Conservation (phyloP, 345 rosid species). For the Populus nigra region DNA sequence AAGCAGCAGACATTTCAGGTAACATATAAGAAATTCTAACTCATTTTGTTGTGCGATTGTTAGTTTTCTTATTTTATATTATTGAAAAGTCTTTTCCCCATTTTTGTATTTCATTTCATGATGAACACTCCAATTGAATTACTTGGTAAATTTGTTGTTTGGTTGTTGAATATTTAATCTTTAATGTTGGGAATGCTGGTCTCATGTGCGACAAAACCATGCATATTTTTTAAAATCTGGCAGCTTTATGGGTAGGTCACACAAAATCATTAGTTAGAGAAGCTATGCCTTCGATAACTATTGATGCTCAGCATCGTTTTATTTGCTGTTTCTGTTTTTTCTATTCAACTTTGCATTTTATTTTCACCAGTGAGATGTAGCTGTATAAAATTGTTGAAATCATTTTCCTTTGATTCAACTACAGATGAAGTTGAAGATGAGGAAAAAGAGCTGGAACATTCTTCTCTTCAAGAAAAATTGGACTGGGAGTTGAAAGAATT, state of each 20-base stretch:
- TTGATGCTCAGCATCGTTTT: neutral
- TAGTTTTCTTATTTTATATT: neutral
- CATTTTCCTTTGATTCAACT: slow-evolving; percentile 9
- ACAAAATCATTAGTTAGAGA: neutral
- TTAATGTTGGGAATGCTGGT: neutral
- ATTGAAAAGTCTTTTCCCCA: neutral
- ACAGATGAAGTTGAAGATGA: slow-evolving; percentile 69
- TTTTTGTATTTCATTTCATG: neutral
- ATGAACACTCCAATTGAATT: neutral
- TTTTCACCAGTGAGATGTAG: slow-evolving; percentile 2
- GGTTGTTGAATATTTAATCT: neutral
- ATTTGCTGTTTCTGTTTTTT: neutral
- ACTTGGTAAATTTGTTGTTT: neutral
- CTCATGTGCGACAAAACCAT: neutral
- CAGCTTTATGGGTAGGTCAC: neutral
- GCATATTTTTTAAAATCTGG: neutral
- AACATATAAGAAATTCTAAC: slow-evolving; percentile 7
- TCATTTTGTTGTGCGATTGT: neutral
- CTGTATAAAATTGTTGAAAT: neutral
- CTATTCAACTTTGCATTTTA: neutral
- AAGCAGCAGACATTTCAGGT: slow-evolving; percentile 55
- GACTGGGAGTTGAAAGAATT: slow-evolving; percentile 88
- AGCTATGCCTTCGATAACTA: neutral
- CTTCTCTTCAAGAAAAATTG: slow-evolving; percentile 81
- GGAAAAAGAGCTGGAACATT: slow-evolving; percentile 84